Evolutionary conservation across 225 moss, liverwort and hornwort species (phyloP), one percentile per base, ranked within the genome.

Genomic region (Ulota crispa): DNA sequence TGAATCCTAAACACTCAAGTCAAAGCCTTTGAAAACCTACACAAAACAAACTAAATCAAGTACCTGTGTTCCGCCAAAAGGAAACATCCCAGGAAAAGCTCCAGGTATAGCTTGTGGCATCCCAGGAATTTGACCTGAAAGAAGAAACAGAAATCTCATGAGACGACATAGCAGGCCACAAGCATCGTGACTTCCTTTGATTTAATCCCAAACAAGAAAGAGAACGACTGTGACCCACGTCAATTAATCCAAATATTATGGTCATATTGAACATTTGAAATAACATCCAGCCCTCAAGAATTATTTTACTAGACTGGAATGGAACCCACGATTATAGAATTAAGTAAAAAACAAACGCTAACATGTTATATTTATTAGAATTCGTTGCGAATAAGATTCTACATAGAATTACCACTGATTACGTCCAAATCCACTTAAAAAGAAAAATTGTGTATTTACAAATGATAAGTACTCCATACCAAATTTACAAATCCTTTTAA

Each of bases 31-130:
- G 26, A 70, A 81, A 36, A n/a, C 36, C 56, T 59, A 41, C 9
- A 50, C 39, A 73, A 75, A 70, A 62, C 59, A 80, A 64, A 69
- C 45, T 65, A 39, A 15, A 70, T 62, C 8, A 82, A 61, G 76
- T 93, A 95, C 94, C 93, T 95, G 94, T 82, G 93, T 87, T 57
- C 93, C 94, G 77, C 89, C 94, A 83, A 95, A 95, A 52, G 93
- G 93, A 85, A 95, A 95, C 94, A 95, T 93, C 28, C 93, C 89
- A 37, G 93, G 90, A 78, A 93, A 93, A 64, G 93, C 94, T 85
- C 93, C 93, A 76, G 94, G 86, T 54, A 95, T 85, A 70, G 93
- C 69, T 82, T 89, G 93, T 60, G 89, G 85, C 89, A 95, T 95
- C 80, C 94, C 93, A 86, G 94, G 85, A 65, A 95, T 93, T 81